Percentiles rank a stretch among this genome's conserved stretches.
Conservation (phyloP, 495 filamentous ascomycete species). For the Evernia prunastri region DNA sequence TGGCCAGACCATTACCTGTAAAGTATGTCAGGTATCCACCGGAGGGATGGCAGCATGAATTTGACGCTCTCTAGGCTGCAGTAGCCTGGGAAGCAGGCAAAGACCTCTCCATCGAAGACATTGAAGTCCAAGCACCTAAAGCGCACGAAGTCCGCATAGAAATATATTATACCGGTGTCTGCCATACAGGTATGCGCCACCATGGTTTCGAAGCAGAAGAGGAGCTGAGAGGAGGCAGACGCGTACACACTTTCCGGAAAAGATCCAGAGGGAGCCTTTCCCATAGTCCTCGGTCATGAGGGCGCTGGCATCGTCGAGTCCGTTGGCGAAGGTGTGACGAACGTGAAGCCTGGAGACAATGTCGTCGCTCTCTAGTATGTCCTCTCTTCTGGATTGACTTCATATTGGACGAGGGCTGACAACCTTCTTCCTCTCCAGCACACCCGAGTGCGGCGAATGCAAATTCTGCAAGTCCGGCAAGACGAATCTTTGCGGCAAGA, state of each 20-base stretch:
- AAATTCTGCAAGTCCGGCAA: constrained; percentile 99
- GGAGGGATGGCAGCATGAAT: constrained; percentile 8
- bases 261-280: constrained; percentile 97
- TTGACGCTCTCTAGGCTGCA: constrained; percentile 56
- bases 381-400: not conserved
- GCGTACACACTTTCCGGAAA: constrained; percentile 97
- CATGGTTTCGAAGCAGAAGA: not conserved
- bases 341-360: constrained; percentile 85
- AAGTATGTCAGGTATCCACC: constrained; percentile 39
- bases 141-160: constrained; percentile 95
- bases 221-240: constrained; percentile 47
- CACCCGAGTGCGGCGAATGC: constrained; percentile 93
- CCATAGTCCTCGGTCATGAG: constrained; percentile 92
- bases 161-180: constrained; percentile 95
- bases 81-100: constrained; percentile 94
- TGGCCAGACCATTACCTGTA: constrained; percentile 66
- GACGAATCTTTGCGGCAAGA: constrained; percentile 99
- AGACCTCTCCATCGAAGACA: constrained; percentile 78
- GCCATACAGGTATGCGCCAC: constrained; percentile 73
- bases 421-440: constrained; percentile 46
- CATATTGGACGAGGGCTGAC: constrained; percentile 13
- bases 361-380: constrained; percentile 92
- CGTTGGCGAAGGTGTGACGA: constrained; percentile 90
- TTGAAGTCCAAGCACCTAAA: constrained; percentile 87
- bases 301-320: constrained; percentile 96